phyloP scores from a whole-genome alignment of 495 filamentous ascomycete species.

The Hypoxylon cercidicola region DNA sequence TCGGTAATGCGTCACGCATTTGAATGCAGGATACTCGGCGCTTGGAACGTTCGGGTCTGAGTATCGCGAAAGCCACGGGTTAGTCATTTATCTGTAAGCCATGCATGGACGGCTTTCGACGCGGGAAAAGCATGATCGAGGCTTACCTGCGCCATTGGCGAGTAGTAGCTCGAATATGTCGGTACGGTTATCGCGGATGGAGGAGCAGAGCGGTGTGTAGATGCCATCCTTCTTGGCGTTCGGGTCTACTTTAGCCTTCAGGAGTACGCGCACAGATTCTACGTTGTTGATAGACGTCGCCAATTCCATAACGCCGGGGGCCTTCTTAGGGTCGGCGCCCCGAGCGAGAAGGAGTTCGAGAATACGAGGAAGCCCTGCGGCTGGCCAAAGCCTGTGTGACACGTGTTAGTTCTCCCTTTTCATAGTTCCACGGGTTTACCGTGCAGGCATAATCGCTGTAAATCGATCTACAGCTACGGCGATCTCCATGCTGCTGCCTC shows the following conservation, averaged over 20 bases:
- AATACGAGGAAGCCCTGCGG: slow-evolving; percentile 51
- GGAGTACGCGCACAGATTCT: slow-evolving; percentile 61
- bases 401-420: slow-evolving; percentile 4
- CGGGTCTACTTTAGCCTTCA: slow-evolving; percentile 60
- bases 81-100: not conserved
- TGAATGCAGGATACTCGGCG: slow-evolving; percentile 65
- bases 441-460: not conserved
- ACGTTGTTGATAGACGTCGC: slow-evolving; percentile 58
- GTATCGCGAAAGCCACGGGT: not conserved
- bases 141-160: slow-evolving; percentile 52
- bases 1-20: slow-evolving; percentile 65
- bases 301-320: slow-evolving; percentile 61
- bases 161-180: slow-evolving; percentile 64
- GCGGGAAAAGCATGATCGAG: not conserved
- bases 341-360: slow-evolving; percentile 54
- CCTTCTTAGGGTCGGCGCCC: slow-evolving; percentile 57
- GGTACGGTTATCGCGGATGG: slow-evolving; percentile 63
- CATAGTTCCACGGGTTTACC: too few relatives aligned
- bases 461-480: too few relatives aligned
- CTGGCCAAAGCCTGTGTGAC: slow-evolving; percentile 52
- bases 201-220: slow-evolving; percentile 66
- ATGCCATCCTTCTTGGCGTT: slow-evolving; percentile 66
- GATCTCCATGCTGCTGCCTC: too few relatives aligned
- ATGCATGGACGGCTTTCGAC: not conserved
- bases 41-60: slow-evolving; percentile 62